These are phyloP conservation scores for Saitozyma podzolica DNA, from an alignment of 768 basidiomycete species.

Conservation along the genomic window DNA sequence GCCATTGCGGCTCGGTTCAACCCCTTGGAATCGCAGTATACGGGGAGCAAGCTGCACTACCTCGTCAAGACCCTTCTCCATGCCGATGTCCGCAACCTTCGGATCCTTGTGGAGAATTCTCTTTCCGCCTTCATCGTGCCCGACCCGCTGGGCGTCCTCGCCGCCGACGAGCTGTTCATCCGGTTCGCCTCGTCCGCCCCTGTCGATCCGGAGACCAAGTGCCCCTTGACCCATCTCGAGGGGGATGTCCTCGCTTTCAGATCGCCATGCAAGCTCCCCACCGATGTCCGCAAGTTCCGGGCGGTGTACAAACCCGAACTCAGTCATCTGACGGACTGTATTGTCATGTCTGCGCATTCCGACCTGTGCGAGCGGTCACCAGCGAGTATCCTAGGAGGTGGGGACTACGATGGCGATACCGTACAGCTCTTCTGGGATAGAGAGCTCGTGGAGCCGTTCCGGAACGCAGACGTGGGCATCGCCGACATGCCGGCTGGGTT, in stretches of 20 bases:
- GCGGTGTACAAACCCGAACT: conserved; percentile 39
- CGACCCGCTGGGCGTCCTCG: conserved; percentile 24
- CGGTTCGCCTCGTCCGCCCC: conserved; percentile 21
- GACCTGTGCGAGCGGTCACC: conserved; percentile 30
- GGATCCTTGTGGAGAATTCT: conserved; percentile 27
- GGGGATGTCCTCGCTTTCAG: conserved; percentile 35
- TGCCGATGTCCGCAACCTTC: conserved; percentile 22
- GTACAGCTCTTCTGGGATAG: conserved; percentile 33
- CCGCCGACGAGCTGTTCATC: conserved; percentile 35
- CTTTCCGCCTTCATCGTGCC: conserved; percentile 42
- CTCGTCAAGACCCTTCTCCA: conserved; percentile 18
- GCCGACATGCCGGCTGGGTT: conserved; percentile 25
- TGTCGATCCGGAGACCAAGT: conserved; percentile 23
- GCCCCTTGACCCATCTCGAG: conserved; percentile 21
- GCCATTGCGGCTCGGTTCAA: conserved; percentile 28
- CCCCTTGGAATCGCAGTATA: conserved; percentile 22
- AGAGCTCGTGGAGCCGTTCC: conserved; percentile 27
- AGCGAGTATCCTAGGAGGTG: conserved; percentile 36
- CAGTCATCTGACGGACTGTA: conserved; percentile 33
- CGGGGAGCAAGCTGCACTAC: conserved; percentile 25
- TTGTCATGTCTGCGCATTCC: conserved; percentile 38
- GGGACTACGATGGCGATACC: conserved; percentile 49
- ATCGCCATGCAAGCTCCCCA: conserved; percentile 43
- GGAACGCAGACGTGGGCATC: conserved; percentile 24
- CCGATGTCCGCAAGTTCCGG: conserved; percentile 36